Percentiles rank a stretch among this genome's conserved stretches.
Evolutionary conservation across 768 basidiomycete genomes (phyloP).

Genomic region (Tulasnella sp.): DNA sequence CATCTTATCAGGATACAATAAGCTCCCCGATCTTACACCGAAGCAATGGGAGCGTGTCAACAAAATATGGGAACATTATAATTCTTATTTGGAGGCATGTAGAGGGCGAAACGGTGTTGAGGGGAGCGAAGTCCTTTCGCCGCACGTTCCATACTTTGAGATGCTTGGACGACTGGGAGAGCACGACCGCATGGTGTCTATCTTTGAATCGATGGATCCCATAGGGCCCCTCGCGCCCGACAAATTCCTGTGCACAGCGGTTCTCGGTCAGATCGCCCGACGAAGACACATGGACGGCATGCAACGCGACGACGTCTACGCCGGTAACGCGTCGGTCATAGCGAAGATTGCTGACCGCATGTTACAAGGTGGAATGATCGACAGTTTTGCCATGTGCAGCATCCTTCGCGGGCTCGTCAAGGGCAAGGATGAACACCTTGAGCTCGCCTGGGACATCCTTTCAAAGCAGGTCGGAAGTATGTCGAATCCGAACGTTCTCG

Average conservation of each 20-base stretch:
- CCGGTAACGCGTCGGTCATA: slow-evolving; percentile 46
- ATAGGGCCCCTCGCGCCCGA: slow-evolving; percentile 54
- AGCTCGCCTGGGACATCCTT: slow-evolving; percentile 1
- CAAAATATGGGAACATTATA: slow-evolving; percentile 48
- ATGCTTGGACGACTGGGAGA: slow-evolving; percentile 51
- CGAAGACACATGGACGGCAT: slow-evolving; percentile 19
- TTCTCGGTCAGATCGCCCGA: slow-evolving; percentile 44
- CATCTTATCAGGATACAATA: slow-evolving; percentile 48
- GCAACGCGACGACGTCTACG: slow-evolving; percentile 2
- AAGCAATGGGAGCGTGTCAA: slow-evolving; percentile 56
- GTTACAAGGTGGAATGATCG: not conserved
- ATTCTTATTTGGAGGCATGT: slow-evolving; percentile 39
- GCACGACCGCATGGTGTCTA: slow-evolving; percentile 61
- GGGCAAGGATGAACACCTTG: not conserved
- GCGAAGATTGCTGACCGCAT: not conserved
- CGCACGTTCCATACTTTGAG: slow-evolving; percentile 52
- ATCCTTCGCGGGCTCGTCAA: slow-evolving; percentile 12
- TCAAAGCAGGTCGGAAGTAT: not conserved
- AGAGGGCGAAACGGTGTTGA: slow-evolving; percentile 31
- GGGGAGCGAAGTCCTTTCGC: slow-evolving; percentile 24
- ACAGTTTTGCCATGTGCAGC: slow-evolving; percentile 1
- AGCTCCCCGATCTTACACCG: slow-evolving; percentile 30
- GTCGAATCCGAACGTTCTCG: not conserved
- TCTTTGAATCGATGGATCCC: slow-evolving; percentile 58
- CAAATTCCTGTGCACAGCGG: slow-evolving; percentile 49